Base-by-base conservation (phyloP, 495 filamentous ascomycete species). In the Amorphotheca resinae region DNA sequence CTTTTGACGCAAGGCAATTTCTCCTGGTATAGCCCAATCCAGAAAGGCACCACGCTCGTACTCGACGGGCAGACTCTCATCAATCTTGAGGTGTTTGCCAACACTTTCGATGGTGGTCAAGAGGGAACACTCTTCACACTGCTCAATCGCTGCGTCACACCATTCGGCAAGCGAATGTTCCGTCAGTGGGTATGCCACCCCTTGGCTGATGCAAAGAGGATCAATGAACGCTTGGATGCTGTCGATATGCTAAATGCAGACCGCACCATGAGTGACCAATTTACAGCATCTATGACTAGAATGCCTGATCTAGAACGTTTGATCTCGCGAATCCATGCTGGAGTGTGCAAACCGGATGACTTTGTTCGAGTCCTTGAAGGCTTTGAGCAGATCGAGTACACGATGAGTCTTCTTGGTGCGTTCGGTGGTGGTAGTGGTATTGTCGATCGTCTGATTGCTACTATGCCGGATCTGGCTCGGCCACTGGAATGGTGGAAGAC, bases 161-260 rank as follows among this genome's bases (percentile, higher is more conserved):
- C 93, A 0, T 99, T 96, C 53, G 93, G 89, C 40, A 99, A 99
- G 66, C 80, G 93, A 3, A 82, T 91, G 63, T 88, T 96, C 61
- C 80, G 87, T 30, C 88, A 95, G 60, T 99, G 93, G 93, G 82
- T 96, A 2, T 96, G 91, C 63, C 93, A 96, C 53, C 93, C 93
- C 0, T 69, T 99, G 22, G 82, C 85, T 46, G 83, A 95, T 63
- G 73, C 82, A 15, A 62, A 70, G 16, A 84, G 79, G 61, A 95
- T 96, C 66, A 93, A 96, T 56, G 84, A 91, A 38, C 70, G 93
- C n/a, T 64, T 99, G 5, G 93, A 99, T 62, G 91, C 93, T 4
- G 88, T 99, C 9, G 93, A 96, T 47, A 77, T 86, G 49, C 62
- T 99, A 7, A 95, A 94, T 46, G 79, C 83, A 0, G 85, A 95